Evolutionary conservation across 495 filamentous ascomycete genomes (phyloP), one percentile per base, ranked within the genome.

Genomic region (Pseudevernia furfuracea): DNA sequence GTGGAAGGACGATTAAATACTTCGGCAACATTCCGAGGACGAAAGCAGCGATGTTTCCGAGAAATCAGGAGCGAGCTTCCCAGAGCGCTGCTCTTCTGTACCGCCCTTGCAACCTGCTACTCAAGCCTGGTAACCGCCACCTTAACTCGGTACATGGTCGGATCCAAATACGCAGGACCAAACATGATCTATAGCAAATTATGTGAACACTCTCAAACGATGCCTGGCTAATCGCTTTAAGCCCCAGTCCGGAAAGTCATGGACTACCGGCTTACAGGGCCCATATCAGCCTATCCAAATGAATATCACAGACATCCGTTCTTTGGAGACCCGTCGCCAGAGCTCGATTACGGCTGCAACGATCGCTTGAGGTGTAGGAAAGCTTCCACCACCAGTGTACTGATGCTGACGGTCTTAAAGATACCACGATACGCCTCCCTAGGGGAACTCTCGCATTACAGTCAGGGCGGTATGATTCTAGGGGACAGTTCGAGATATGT

Each of bases 81-180:
- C 21, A 28, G 32, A 36, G 52, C n/a, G 32, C 3, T 10, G 52
- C n/a, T 56, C 15, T 17, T 56, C 52, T 56, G 14, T 56, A 56
- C 52, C 25, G 30, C 52, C 21, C 2, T 56, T 56, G 21, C 19
- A 36, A 56, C 52, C 52, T 56, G 52, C 12, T 56, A 56, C 21
- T 28, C 52, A 56, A 6, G 4, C 6, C 23, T 56, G 12, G 30
- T 56, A 36, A 56, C 52, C 25, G 52, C 52, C 32, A 3, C 6
- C 21, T 36, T 56, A 4, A 36, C 3, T 21, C 52, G 23, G 4
- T 23, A 56, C 25, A 56, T 30, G 23, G 32, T 56, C 23, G 30
- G 52, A 28, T 56, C 52, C 12, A 56, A 56, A 56, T 56, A 56
- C 21, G 52, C 11, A 56, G 52, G 52, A n/a, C 52, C 52, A 56